A percentile compares a stretch with the other conserved stretches of the same genome.
These are phyloP conservation scores for Ceriops zippeliana DNA, from an alignment of 345 rosid genomes.

Conservation along the genomic window DNA sequence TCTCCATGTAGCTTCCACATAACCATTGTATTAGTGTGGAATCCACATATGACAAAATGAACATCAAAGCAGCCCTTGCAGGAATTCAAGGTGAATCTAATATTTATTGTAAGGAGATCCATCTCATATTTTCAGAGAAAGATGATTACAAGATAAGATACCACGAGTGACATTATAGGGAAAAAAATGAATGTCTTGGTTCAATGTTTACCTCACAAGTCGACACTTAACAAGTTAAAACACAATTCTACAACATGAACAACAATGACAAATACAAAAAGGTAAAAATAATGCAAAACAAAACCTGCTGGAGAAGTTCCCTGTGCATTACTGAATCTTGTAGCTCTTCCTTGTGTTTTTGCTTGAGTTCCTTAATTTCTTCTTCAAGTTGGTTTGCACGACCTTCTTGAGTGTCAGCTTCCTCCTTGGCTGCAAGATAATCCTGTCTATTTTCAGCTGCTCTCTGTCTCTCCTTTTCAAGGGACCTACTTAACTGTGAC, in stretches of 20 bases:
- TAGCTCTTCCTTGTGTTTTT: constrained; percentile 84
- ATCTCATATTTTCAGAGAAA: too few species aligned
- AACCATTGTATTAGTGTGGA: not conserved
- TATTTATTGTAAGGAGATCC: not conserved
- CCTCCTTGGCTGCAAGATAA: constrained; percentile 94
- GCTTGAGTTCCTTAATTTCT: constrained; percentile 73
- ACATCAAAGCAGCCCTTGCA: not conserved
- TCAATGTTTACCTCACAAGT: too few species aligned
- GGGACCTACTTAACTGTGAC: constrained; percentile 82
- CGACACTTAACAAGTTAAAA: not conserved
- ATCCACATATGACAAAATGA: not conserved
- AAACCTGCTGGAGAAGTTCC: constrained; percentile 86
- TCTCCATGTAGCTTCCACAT: not conserved
- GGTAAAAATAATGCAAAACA: not conserved
- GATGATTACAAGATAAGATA: too few species aligned
- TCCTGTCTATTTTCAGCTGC: constrained; percentile 97
- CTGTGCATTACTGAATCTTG: constrained; percentile 73
- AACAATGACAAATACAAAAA: not conserved
- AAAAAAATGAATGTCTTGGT: too few species aligned
- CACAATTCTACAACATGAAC: not conserved
- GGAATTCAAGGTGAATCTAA: not conserved
- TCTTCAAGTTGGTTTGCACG: constrained; percentile 85
- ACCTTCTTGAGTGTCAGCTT: constrained; percentile 91
- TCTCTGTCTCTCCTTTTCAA: constrained; percentile 97
- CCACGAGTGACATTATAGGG: too few species aligned